These are phyloP conservation scores for Oidium heveae DNA, from an alignment of 2,329 filamentous ascomycete species.

Conservation along the genomic window DNA sequence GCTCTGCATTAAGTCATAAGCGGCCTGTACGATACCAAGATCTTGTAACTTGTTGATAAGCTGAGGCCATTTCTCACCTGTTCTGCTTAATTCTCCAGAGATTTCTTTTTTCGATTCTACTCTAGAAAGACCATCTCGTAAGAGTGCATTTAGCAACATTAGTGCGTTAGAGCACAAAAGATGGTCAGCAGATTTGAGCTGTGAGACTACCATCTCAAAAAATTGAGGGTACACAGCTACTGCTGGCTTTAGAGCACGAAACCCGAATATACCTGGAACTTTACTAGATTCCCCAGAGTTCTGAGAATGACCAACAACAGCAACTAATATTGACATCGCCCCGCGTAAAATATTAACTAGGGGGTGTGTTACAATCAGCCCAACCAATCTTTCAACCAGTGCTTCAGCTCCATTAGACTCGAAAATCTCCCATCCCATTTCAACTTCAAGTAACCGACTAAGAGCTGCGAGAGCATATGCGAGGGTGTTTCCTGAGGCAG, in stretches of 20 bases:
- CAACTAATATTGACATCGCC: slow-evolving; percentile 88
- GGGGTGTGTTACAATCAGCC: slow-evolving; percentile 82
- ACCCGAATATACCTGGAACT: slow-evolving; percentile 46
- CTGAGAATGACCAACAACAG: slow-evolving; percentile 70
- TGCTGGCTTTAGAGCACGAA: slow-evolving; percentile 74
- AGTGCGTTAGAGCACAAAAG: slow-evolving; percentile 85
- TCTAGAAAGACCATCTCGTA: slow-evolving; percentile 67
- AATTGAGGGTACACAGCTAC: slow-evolving; percentile 83
- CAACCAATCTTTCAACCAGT: slow-evolving; percentile 53
- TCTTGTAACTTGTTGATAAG: slow-evolving; percentile 89
- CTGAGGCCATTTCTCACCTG: slow-evolving; percentile 60
- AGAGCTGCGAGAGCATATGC: slow-evolving; percentile 86
- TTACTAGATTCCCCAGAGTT: slow-evolving; percentile 20
- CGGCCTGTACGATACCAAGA: slow-evolving; percentile 72
- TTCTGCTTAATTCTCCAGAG: slow-evolving; percentile 13
- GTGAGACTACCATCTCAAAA: slow-evolving; percentile 75
- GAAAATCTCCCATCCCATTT: slow-evolving; percentile 91
- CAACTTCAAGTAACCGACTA: slow-evolving; percentile 68
- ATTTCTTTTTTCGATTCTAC: slow-evolving; percentile 14
- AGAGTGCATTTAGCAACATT: slow-evolving; percentile 84
- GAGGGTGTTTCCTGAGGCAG: slow-evolving; percentile 73
- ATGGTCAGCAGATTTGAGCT: slow-evolving; percentile 83
- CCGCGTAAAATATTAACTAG: slow-evolving; percentile 92
- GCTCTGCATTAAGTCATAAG: slow-evolving; percentile 84
- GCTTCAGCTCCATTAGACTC: slow-evolving; percentile 36